These are phyloP conservation scores for Annulohypoxylon truncatum DNA, from an alignment of 2,329 filamentous ascomycete species.

Conservation along the genomic window DNA sequence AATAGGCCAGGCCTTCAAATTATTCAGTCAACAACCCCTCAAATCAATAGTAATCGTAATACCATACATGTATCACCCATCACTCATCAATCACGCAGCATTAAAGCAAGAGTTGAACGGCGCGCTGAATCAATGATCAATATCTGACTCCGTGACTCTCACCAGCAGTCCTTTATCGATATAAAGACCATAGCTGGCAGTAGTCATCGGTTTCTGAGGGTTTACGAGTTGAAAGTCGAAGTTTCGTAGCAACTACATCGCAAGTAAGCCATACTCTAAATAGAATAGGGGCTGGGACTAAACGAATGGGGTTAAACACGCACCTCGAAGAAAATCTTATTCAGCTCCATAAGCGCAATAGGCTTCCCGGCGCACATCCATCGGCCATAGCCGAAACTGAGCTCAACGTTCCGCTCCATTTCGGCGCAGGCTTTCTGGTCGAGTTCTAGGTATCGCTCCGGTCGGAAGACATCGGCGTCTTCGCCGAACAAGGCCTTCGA, in stretches of 20 bases:
- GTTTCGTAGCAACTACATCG: constrained; percentile 39
- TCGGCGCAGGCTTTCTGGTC: constrained; percentile 47
- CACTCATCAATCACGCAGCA: neutral
- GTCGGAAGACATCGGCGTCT: constrained; percentile 56
- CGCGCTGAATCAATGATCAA: constrained; percentile 3
- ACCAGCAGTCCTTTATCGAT: constrained; percentile 45
- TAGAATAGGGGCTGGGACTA: no score
- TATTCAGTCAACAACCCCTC: neutral
- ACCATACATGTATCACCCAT: neutral
- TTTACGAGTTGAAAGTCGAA: constrained; percentile 50
- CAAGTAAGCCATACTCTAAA: neutral
- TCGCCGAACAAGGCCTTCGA: constrained; percentile 51
- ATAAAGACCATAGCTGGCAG: constrained; percentile 38
- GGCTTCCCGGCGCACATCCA: constrained; percentile 57
- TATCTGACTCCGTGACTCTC: constrained; percentile 39
- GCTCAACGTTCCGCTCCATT: constrained; percentile 53
- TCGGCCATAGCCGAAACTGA: constrained; percentile 55
- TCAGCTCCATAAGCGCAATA: constrained; percentile 57
- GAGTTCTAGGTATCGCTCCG: constrained; percentile 58
- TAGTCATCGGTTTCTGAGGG: constrained; percentile 35
- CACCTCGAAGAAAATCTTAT: constrained; percentile 58
- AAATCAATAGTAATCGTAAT: neutral
- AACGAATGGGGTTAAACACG: constrained; percentile 8
- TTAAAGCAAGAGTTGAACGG: neutral
- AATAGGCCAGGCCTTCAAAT: neutral